A percentile compares a stretch with the other conserved stretches of the same genome.
Conservation (phyloP, 2,329 filamentous ascomycete species). For the Scedosporium minutisporum region DNA sequence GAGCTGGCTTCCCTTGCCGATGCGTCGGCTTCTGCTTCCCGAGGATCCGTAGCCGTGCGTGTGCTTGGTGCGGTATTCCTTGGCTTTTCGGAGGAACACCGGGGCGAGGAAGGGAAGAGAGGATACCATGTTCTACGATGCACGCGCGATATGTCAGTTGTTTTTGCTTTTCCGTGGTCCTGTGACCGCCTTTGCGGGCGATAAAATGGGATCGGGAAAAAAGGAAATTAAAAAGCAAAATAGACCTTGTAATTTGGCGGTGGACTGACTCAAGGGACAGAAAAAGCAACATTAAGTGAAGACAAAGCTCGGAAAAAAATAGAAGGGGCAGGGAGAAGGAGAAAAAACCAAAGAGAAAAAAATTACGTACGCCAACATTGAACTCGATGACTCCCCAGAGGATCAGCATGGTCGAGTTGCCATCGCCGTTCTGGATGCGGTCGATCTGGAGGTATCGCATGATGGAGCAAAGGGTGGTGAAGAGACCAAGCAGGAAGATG, state of each 20-base stretch:
- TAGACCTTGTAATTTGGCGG: not conserved
- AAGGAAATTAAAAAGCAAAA: not conserved
- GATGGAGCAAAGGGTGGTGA: constrained; percentile 45
- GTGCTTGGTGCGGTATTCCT: constrained; percentile 29
- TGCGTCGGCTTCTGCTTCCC: constrained; percentile 14
- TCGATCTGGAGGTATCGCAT: constrained; percentile 42
- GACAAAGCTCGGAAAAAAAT: not conserved
- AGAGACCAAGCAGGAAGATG: constrained; percentile 43
- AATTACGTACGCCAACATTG: constrained; percentile 40
- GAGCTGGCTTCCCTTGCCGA: constrained; percentile 18
- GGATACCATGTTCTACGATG: constrained; percentile 34
- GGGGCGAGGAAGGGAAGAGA: constrained; percentile 35
- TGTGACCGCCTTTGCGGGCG: not conserved
- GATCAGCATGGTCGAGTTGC: constrained; percentile 46
- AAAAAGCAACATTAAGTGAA: not conserved
- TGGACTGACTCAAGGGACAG: not conserved
- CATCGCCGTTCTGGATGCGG: constrained; percentile 37
- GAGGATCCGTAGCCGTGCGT: constrained; percentile 21
- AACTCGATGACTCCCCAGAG: constrained; percentile 49
- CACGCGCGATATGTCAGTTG: not conserved
- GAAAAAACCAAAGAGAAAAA: not conserved
- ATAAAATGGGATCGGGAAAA: not conserved
- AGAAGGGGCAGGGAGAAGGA: not conserved
- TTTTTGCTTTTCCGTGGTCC: not conserved
- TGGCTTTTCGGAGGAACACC: constrained; percentile 31